Conservation (phyloP, 2,329 filamentous ascomycete genomes). For the Alternaria viburni region DNA sequence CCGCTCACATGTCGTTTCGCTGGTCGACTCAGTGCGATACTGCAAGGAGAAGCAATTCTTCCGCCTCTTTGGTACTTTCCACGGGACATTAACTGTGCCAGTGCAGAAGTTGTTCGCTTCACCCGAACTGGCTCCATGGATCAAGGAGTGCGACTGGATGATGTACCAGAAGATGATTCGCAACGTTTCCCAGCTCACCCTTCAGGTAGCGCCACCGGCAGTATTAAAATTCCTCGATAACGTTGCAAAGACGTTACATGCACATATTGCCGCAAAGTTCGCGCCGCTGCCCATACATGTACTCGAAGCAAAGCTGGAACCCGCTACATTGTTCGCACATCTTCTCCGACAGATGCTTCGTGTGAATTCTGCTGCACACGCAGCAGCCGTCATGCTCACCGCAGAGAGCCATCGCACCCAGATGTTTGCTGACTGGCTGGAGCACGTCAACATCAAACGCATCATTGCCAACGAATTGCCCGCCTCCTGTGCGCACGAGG, state of each 20-base stretch:
- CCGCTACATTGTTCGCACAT: slow-evolving; percentile 86
- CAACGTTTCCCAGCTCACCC: slow-evolving; percentile 84
- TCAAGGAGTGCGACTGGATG: slow-evolving; percentile 91
- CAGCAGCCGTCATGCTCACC: slow-evolving; percentile 89
- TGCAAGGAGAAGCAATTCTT: slow-evolving; percentile 98
- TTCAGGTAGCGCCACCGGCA: slow-evolving; percentile 87
- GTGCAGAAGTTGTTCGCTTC: slow-evolving; percentile 91
- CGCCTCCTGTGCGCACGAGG: slow-evolving; percentile 58
- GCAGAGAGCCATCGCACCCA: slow-evolving; percentile 88
- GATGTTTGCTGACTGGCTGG: slow-evolving; percentile 94
- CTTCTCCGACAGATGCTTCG: slow-evolving; percentile 85
- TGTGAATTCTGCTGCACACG: slow-evolving; percentile 92
- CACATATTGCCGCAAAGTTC: slow-evolving; percentile 84
- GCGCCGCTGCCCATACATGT: slow-evolving; percentile 85
- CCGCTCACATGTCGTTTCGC: slow-evolving; percentile 90
- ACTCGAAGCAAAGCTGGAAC: slow-evolving; percentile 82
- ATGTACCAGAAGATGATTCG: slow-evolving; percentile 98
- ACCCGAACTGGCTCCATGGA: slow-evolving; percentile 84
- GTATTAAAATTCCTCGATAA: slow-evolving; percentile 87
- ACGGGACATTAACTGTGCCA: slow-evolving; percentile 94
- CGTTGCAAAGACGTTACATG: slow-evolving; percentile 81
- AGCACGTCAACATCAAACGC: slow-evolving; percentile 62
- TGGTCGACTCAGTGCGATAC: slow-evolving; percentile 93
- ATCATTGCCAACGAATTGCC: slow-evolving; percentile 64
- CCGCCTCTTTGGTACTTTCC: slow-evolving; percentile 91